Conservation (phyloP, 1,139 yeast genomes). For the Debaryomyces subglobosus region DNA sequence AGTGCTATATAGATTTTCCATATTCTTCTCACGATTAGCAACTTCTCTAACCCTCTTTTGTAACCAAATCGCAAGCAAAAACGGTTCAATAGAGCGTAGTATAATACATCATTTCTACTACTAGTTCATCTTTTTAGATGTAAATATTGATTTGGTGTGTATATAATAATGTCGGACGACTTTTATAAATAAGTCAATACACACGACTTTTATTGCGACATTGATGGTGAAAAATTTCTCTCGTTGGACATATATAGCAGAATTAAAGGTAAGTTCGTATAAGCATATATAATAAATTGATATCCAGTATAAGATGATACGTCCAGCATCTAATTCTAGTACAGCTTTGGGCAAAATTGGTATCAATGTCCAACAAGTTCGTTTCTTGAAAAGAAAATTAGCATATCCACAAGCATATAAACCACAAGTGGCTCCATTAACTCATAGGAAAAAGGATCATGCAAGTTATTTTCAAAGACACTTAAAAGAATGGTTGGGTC, state of each 20-base stretch:
- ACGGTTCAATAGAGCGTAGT: neutral
- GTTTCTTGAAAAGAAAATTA: conserved; percentile 26
- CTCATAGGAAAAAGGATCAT: conserved; percentile 37
- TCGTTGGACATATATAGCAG: neutral
- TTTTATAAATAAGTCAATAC: neutral
- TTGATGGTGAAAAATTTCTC: conserved; percentile 9
- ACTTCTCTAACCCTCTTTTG: neutral
- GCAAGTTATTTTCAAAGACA: conserved; percentile 32
- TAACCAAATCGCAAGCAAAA: neutral
- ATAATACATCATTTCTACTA: neutral
- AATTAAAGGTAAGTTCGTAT: neutral
- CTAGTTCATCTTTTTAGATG: neutral
- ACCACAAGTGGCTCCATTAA: conserved; percentile 27
- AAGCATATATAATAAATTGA: neutral
- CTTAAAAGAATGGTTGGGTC: conserved; percentile 71
- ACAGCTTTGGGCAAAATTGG: conserved; percentile 6
- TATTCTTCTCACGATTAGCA: neutral
- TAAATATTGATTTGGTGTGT: conserved; percentile 1
- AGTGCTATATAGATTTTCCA: conserved; percentile 22
- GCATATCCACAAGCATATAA: conserved; percentile 34
- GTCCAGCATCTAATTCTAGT: conserved; percentile 2
- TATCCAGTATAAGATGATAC: conserved; percentile 4
- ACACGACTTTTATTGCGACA: neutral
- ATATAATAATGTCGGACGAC: conserved; percentile 5
- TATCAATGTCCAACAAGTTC: conserved; percentile 20